Evolutionary conservation across 2,329 filamentous ascomycete species (phyloP).

Genomic region (Fusarium subtropicale): DNA sequence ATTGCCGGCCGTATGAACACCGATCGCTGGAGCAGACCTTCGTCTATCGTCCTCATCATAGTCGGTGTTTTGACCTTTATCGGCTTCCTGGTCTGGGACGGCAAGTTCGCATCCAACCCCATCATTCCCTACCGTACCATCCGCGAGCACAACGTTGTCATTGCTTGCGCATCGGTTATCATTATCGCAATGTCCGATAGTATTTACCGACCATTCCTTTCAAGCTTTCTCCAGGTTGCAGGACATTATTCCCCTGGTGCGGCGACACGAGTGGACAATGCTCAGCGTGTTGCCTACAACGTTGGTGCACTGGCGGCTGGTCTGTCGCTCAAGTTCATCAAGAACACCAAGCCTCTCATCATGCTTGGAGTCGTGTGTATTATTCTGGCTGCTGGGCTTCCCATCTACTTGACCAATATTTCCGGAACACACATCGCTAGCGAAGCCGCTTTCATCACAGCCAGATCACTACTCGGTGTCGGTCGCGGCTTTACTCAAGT

Average conservation of each 20-base stretch:
- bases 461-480: constrained; percentile 32
- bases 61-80: constrained; percentile 23
- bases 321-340: constrained; percentile 23
- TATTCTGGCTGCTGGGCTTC: constrained; percentile 30
- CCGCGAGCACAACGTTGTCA: constrained; percentile 32
- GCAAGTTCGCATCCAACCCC: constrained; percentile 21
- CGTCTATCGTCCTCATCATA: constrained; percentile 28
- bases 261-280: constrained; percentile 31
- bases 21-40: constrained; percentile 28
- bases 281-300: constrained; percentile 30
- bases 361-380: constrained; percentile 28
- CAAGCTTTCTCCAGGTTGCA: constrained; percentile 29
- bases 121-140: constrained; percentile 37
- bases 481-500: constrained; percentile 33
- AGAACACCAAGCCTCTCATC: constrained; percentile 31
- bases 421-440: constrained; percentile 31
- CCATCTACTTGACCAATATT: constrained; percentile 36
- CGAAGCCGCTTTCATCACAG: constrained; percentile 28
- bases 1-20: constrained; percentile 35
- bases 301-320: constrained; percentile 18
- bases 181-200: constrained; percentile 39
- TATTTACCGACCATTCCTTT: constrained; percentile 30
- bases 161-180: constrained; percentile 29
- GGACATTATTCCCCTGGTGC: constrained; percentile 32
- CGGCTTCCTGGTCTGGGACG: constrained; percentile 27